phyloP scores from a whole-genome alignment of 768 basidiomycete genomes.

The Lactarius indigo region DNA sequence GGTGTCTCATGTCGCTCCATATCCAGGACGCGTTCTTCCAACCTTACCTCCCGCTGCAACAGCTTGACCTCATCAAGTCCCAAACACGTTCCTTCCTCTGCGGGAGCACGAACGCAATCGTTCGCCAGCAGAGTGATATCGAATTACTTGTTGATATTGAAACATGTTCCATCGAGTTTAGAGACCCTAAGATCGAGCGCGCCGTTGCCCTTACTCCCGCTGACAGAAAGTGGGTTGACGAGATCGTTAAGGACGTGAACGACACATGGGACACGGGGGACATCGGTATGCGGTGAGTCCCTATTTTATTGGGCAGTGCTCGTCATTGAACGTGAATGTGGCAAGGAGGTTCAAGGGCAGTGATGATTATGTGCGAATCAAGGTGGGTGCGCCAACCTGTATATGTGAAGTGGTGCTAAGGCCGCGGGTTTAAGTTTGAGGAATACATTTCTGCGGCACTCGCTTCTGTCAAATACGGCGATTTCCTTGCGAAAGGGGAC shows the following conservation, averaged over 20 bases:
- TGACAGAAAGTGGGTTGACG: constrained; percentile 98
- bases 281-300: constrained; percentile 58
- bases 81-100: constrained; percentile 83
- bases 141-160: constrained; percentile 92
- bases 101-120: constrained; percentile 94
- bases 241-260: constrained; percentile 83
- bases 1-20: background rate
- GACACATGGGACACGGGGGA: constrained; percentile 71
- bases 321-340: background rate
- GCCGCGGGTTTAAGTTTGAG: constrained; percentile 57
- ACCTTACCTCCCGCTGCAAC: constrained; percentile 94
- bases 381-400: constrained; percentile 43
- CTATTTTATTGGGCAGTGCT: constrained; percentile 32
- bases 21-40: constrained; percentile 90
- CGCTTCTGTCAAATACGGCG: constrained; percentile 84
- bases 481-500: constrained; percentile 73
- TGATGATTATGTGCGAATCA: constrained; percentile 89
- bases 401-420: background rate
- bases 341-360: constrained; percentile 83
- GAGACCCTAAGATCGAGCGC: constrained; percentile 76
- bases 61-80: constrained; percentile 75
- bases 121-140: constrained; percentile 88
- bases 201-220: constrained; percentile 80
- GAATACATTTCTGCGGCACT: constrained; percentile 91
- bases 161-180: constrained; percentile 80